Evolutionary conservation across 2,329 filamentous ascomycete genomes (phyloP).

Genomic region (Neonectria punicea): DNA sequence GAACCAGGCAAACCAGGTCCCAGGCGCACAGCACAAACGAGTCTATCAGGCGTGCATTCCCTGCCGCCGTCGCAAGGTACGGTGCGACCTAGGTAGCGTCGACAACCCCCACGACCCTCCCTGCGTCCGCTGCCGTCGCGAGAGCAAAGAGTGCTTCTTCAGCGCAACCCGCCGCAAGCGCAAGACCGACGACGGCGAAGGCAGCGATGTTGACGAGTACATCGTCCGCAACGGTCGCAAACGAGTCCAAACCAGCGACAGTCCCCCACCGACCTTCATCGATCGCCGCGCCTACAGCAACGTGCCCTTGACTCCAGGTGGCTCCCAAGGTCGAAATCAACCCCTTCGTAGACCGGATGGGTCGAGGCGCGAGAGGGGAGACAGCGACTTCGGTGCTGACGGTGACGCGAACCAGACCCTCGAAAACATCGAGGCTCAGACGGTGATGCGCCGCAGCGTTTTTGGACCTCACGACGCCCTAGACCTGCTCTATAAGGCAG

Average conservation of each 20-base stretch:
- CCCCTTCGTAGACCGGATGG: slow-evolving; percentile 72
- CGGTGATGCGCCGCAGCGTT: slow-evolving; percentile 76
- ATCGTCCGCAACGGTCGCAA: slow-evolving; percentile 79
- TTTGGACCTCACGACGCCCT: slow-evolving; percentile 94
- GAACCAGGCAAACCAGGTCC: slow-evolving; percentile 27
- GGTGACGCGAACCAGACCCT: slow-evolving; percentile 70
- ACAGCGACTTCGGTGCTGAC: slow-evolving; percentile 52
- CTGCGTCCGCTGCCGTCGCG: slow-evolving; percentile 90
- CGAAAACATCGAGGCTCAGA: slow-evolving; percentile 72
- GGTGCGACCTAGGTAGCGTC: slow-evolving; percentile 76
- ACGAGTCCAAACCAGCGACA: slow-evolving; percentile 63
- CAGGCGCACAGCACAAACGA: slow-evolving; percentile 63
- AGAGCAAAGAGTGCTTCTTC: slow-evolving; percentile 98
- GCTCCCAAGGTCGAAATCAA: slow-evolving; percentile 71
- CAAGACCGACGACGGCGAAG: slow-evolving; percentile 72
- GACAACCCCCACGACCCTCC: slow-evolving; percentile 95
- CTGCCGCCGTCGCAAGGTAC: slow-evolving; percentile 69
- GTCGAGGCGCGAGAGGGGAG: slow-evolving; percentile 43
- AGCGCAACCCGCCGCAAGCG: slow-evolving; percentile 93
- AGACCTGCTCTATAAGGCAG: slow-evolving; percentile 90
- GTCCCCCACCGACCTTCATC: slow-evolving; percentile 52
- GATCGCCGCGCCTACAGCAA: slow-evolving; percentile 61
- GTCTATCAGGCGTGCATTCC: slow-evolving; percentile 73
- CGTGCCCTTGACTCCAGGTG: slow-evolving; percentile 71
- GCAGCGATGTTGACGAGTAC: slow-evolving; percentile 70